These are phyloP conservation scores for Kluyveromyces lactis DNA, from an alignment of 805 yeast species.

Conservation along the genomic window DNA sequence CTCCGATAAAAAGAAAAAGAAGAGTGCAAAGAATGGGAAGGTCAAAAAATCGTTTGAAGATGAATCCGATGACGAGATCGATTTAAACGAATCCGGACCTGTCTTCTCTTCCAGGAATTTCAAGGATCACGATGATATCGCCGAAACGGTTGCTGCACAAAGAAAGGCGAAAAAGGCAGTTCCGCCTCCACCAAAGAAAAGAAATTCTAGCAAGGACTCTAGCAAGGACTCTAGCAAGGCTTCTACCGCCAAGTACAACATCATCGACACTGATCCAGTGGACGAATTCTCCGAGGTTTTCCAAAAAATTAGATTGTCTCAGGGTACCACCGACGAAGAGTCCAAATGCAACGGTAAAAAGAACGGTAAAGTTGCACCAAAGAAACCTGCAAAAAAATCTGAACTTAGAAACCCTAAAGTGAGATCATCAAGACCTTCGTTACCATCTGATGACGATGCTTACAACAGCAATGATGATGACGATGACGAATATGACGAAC, in stretches of 20 bases:
- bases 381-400: background rate
- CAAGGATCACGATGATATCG: no score
- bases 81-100: no score
- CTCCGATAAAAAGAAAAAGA: no score
- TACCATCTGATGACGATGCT: background rate
- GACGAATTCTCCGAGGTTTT: conserved; percentile 1
- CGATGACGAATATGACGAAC: background rate
- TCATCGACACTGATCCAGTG: background rate
- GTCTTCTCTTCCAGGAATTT: no score
- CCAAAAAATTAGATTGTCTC: background rate
- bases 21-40: no score
- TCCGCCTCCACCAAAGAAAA: no score
- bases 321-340: background rate
- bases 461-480: background rate
- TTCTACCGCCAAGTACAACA: background rate
- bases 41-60: no score
- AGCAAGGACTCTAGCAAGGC: no score
- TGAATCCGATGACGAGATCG: no score
- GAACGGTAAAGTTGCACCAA: background rate
- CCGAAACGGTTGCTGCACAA: no score
- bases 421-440: background rate
- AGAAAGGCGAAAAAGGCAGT: no score
- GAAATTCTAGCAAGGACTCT: no score
- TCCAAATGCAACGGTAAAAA: background rate
- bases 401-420: background rate